Evolutionary conservation across 2,329 filamentous ascomycete species (phyloP).

Genomic region (Botrytis paeoniae): DNA sequence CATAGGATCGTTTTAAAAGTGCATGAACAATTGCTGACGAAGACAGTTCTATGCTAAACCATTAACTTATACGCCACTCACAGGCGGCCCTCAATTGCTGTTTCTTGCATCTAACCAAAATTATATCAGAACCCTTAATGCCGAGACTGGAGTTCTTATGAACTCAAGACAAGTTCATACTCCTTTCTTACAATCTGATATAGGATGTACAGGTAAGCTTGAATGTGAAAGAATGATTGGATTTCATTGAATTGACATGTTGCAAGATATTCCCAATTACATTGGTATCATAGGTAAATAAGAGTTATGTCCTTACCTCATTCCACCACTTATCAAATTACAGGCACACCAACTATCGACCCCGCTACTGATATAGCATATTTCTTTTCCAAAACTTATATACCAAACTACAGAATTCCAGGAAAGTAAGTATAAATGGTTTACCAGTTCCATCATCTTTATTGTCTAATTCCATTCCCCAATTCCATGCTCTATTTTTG

Average conservation of each 20-base stretch:
- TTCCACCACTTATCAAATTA: not conserved
- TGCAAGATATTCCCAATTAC: constrained; percentile 23
- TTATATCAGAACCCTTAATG: constrained; percentile 55
- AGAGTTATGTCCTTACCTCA: not conserved
- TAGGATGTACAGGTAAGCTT: constrained; percentile 40
- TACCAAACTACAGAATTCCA: constrained; percentile 13
- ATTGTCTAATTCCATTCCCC: not conserved
- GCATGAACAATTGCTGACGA: constrained; percentile 45
- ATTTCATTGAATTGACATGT: not conserved
- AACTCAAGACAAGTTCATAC: constrained; percentile 47
- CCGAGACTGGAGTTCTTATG: constrained; percentile 52
- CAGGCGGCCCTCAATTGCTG: constrained; percentile 49
- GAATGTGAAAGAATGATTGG: not conserved
- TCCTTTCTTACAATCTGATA: constrained; percentile 47
- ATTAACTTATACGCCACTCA: constrained; percentile 50
- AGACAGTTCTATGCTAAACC: constrained; percentile 55
- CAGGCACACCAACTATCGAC: constrained; percentile 26
- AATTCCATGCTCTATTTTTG: not conserved
- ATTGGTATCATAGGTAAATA: constrained; percentile 25
- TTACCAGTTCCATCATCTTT: not conserved
- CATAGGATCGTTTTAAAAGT: not conserved
- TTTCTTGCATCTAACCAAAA: constrained; percentile 57
- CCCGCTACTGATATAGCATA: constrained; percentile 27
- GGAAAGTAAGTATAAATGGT: not conserved
- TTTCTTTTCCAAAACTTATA: constrained; percentile 28